Percentiles rank a stretch among this genome's conserved stretches.
These are phyloP conservation scores for Phytophthora cactorum DNA, from an alignment of 352 stramenopile species.

Conservation along the genomic window DNA sequence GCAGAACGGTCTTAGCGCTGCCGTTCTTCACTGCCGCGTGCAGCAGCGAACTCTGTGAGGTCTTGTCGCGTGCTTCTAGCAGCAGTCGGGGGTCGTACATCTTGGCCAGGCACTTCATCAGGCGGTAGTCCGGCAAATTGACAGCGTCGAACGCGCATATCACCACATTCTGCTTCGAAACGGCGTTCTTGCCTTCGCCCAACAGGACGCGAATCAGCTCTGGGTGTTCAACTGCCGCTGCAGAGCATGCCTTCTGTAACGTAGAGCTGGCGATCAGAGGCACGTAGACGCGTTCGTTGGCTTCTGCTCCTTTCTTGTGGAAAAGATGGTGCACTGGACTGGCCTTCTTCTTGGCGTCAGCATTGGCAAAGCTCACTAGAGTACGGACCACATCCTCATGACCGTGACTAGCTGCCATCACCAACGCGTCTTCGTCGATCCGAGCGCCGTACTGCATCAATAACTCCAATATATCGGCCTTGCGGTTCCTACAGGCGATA, in stretches of 20 bases:
- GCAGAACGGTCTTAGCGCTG: constrained; percentile 58
- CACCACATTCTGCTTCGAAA: constrained; percentile 40
- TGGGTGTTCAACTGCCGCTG: constrained; percentile 51
- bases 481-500: constrained; percentile 54
- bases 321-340: constrained; percentile 46
- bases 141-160: constrained; percentile 59
- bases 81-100: constrained; percentile 52
- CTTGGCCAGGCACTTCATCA: constrained; percentile 63
- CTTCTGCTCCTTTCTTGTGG: constrained; percentile 38
- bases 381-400: constrained; percentile 47
- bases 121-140: constrained; percentile 49
- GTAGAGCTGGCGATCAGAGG: constrained; percentile 43
- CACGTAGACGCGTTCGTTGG: constrained; percentile 23
- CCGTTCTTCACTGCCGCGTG: constrained; percentile 65
- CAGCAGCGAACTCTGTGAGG: constrained; percentile 60
- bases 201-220: constrained; percentile 55
- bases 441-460: constrained; percentile 65
- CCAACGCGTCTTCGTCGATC: constrained; percentile 69
- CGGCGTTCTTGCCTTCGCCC: constrained; percentile 48
- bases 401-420: constrained; percentile 48
- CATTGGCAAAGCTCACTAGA: constrained; percentile 45
- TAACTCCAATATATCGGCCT: constrained; percentile 56
- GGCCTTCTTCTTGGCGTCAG: constrained; percentile 32
- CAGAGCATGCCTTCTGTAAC: constrained; percentile 54
- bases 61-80: constrained; percentile 48